phyloP scores from a whole-genome alignment of 768 basidiomycete species.

The Boletus reticulatus region DNA sequence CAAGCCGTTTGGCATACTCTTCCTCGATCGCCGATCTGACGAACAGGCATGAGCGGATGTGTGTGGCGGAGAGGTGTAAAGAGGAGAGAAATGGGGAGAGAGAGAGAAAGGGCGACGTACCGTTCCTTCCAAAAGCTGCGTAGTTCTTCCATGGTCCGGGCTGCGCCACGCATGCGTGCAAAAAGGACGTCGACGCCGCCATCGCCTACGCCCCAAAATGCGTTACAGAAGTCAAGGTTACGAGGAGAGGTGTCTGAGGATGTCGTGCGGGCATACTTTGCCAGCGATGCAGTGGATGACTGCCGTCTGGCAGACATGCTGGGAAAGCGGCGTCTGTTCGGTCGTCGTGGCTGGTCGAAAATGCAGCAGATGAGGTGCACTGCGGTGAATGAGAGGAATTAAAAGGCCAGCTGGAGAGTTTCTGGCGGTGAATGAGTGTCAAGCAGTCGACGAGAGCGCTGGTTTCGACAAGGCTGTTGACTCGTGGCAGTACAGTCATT shows the following conservation, averaged over 20 bases:
- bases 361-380: conserved; percentile 20
- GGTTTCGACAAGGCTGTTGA: no score
- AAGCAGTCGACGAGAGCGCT: no score
- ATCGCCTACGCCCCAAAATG: conserved; percentile 91
- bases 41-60: background rate
- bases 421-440: no score
- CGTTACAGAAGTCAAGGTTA: conserved; percentile 90
- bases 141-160: conserved; percentile 86
- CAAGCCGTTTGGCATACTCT: conserved; percentile 86
- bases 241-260: conserved; percentile 45
- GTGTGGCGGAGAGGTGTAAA: background rate
- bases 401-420: no score
- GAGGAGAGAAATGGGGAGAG: background rate
- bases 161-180: conserved; percentile 83
- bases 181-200: conserved; percentile 89
- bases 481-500: no score
- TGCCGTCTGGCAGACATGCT: conserved; percentile 74
- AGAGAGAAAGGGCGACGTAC: conserved; percentile 41
- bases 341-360: conserved; percentile 14
- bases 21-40: conserved; percentile 88
- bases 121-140: conserved; percentile 91
- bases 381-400: background rate
- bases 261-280: conserved; percentile 59
- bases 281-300: conserved; percentile 78
- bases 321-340: conserved; percentile 8